Evolutionary conservation across 2,329 filamentous ascomycete species (phyloP).

Genomic region (Escovopsis sp.): DNA sequence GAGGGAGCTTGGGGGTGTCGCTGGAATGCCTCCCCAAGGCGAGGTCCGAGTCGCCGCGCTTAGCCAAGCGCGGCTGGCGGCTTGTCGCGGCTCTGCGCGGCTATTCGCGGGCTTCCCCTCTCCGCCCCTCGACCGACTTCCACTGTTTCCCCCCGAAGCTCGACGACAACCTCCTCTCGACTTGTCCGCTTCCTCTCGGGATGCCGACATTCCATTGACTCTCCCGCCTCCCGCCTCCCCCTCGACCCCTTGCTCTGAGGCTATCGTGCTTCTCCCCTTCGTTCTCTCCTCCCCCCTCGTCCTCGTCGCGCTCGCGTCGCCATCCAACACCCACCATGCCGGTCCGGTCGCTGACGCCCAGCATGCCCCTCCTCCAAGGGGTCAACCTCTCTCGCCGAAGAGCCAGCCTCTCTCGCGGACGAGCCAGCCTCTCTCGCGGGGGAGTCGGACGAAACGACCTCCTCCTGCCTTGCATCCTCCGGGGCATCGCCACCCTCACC

Average conservation of each 20-base stretch:
- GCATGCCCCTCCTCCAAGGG: too few relatives aligned
- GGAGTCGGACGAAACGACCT: slow-evolving; percentile 22
- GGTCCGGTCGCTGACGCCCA: too few relatives aligned
- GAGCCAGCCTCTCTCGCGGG: slow-evolving; percentile 30
- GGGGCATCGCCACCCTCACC: slow-evolving; percentile 57
- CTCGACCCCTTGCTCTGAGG: too few relatives aligned
- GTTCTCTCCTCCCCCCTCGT: neutral
- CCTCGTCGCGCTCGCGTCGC: neutral
- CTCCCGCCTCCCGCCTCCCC: too few relatives aligned
- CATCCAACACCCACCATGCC: too few relatives aligned
- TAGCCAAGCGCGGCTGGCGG: slow-evolving; percentile 4
- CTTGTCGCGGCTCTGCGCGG: slow-evolving; percentile 25
- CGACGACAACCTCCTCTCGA: too few relatives aligned
- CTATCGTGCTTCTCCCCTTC: neutral
- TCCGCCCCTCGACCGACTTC: too few relatives aligned
- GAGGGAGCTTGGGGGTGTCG: neutral
- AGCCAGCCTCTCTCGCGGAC: slow-evolving; percentile 32
- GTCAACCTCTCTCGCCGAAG: too few relatives aligned
- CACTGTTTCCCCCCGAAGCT: too few relatives aligned
- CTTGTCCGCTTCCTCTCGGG: too few relatives aligned
- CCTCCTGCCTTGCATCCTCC: slow-evolving; percentile 14
- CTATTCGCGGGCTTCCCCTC: slow-evolving; percentile 25
- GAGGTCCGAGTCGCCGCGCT: neutral
- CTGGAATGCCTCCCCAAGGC: neutral
- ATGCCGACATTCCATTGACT: too few relatives aligned